Evolutionary conservation across 257 asterid species (phyloP), one percentile per base, ranked within the genome.

Genomic region (Haberlea rhodopensis): DNA sequence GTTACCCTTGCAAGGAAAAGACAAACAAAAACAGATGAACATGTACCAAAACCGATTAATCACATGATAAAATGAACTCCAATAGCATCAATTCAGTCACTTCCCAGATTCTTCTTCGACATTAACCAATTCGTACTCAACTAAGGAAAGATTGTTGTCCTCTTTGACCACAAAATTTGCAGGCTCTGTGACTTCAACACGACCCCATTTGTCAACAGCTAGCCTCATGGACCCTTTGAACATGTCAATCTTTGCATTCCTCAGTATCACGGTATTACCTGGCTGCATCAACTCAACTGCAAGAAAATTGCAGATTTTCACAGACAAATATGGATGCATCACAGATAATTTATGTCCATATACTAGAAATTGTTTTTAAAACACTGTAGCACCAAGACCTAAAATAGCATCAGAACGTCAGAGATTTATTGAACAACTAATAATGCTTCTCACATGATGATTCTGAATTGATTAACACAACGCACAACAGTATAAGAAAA

Each of bases 131-230:
- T 88, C 96, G 19, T 88, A 88, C 74, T 88, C 96, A 4, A 88
- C 84, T 57, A 88, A 72, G 49, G 96, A 88, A 22, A 88, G 66
- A 71, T 88, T 85, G 80, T 85, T 88, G 59, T 84, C 96, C 82
- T 85, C 96, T 72, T 82, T 88, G 67, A 88, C 89, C 68, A 71
- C 81, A 63, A 85, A 84, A 0, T 63, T 55, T 43, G 84, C 94
- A 8, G 91, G 94, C 53, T 85, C 94, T 4, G 89, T 73, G 22
- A 69, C 81, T 82, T 88, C 94, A 65, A 85, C 72, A 7, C 80
- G 96, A 23, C 96, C 96, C 96, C 96, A 85, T 61, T 85, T 88
- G 58, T 88, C 96, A 28, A 88, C 94, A 8, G 85, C 86, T 24
- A 84, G 81, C 84, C 94, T 80, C 96, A 88, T 88, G 18, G 89